These are phyloP conservation scores for Auricularia auricula-judae DNA, from an alignment of 768 basidiomycete species.

Conservation along the genomic window DNA sequence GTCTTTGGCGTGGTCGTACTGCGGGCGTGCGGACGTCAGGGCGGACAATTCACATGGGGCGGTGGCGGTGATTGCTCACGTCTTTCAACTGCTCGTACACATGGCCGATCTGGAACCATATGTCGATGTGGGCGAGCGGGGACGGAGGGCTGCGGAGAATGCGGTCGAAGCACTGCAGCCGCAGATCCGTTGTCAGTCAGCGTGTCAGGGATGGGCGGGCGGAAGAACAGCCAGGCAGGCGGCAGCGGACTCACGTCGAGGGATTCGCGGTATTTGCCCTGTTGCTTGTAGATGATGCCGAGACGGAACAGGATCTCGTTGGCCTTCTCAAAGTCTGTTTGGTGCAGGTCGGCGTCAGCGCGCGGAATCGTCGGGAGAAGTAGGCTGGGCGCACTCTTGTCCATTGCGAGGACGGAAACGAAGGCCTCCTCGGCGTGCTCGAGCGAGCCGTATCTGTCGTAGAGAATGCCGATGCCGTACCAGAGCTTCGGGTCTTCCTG, in stretches of 20 bases:
- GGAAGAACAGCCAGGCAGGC: background rate
- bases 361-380: constrained; percentile 5
- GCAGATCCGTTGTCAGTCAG: background rate
- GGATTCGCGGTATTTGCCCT: constrained; percentile 83
- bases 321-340: constrained; percentile 90
- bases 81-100: constrained; percentile 97
- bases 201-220: background rate
- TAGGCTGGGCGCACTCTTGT: constrained; percentile 57
- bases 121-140: constrained; percentile 92
- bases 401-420: constrained; percentile 90
- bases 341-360: background rate
- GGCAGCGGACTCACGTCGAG: constrained; percentile 34
- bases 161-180: constrained; percentile 72
- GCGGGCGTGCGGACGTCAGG: constrained; percentile 1
- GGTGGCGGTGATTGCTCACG: constrained; percentile 28
- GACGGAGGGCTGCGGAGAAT: constrained; percentile 93
- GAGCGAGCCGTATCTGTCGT: constrained; percentile 95
- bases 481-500: constrained; percentile 95
- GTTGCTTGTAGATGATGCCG: constrained; percentile 99
- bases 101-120: constrained; percentile 99
- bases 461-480: constrained; percentile 99
- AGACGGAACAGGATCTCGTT: constrained; percentile 97
- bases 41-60: constrained; percentile 14
- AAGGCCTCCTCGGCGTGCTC: constrained; percentile 99
- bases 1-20: constrained; percentile 86